Evolutionary conservation across 345 rosid species (phyloP).

Genomic region (Pistacia vera): DNA sequence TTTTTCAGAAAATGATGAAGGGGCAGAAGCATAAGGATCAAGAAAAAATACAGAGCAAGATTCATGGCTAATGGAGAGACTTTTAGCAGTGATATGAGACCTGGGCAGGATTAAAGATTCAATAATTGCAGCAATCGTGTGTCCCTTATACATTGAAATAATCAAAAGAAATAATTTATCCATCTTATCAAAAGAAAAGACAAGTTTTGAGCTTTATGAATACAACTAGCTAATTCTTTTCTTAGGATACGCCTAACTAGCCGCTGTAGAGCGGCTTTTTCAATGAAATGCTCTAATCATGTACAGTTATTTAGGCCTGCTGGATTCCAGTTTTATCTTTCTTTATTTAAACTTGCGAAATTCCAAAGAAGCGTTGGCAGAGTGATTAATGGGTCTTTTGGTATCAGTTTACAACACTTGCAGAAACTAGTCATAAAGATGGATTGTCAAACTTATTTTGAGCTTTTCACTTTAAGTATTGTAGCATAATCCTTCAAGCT

Average conservation of each 20-base stretch:
- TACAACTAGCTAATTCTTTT: no score
- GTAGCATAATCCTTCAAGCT: no score
- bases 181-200: neutral
- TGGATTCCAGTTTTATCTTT: neutral
- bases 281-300: neutral
- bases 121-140: neutral
- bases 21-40: slow-evolving; percentile 25
- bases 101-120: neutral
- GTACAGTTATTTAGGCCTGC: no score
- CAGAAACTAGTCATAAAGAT: no score
- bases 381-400: no score
- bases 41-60: neutral
- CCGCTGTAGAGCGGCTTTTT: neutral
- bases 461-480: no score
- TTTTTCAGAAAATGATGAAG: slow-evolving; percentile 18
- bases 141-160: neutral
- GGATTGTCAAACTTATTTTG: no score
- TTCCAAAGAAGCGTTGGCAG: no score
- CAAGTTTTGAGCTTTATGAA: neutral
- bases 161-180: neutral
- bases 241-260: neutral
- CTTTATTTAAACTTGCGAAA: no score
- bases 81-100: neutral
- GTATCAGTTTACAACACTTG: neutral
- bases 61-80: neutral